Evolutionary conservation across 495 filamentous ascomycete genomes (phyloP), one percentile per base, ranked within the genome.

Genomic region (Tuber aestivum): DNA sequence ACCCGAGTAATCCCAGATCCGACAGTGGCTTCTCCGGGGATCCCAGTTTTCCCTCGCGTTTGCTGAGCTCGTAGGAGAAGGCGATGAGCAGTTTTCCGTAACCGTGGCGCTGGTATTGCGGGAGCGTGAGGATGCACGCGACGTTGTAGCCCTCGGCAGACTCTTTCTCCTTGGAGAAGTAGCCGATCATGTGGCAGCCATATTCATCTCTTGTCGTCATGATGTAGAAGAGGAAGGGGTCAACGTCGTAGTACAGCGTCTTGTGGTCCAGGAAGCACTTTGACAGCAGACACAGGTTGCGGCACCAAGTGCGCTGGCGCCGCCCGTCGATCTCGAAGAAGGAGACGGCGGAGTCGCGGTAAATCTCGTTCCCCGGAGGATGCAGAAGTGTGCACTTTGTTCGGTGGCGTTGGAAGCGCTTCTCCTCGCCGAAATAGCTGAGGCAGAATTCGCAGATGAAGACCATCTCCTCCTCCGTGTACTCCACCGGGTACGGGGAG

Each of bases 201-300:
- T 91, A 91, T 70, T 93, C 91, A 76, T 93, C 92, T 73, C 94
- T 89, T 21, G 90, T 92, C 72, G 90, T 92, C 95, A 99, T 99
- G 88, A 94, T 95, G 86, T 99, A 99, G 87, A 98, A 99, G 16
- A 98, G 86, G 85, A 99, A 99, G 14, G 95, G 95, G 82, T 99
- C 95, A 72, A 99, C 95, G 81, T 99, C 95, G 85, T 98, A 99
- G 87, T 97, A 99, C n/a, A 99, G 91, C 12, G 95, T 98, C 84
- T 99, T 99, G 86, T 98, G 95, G 80, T 98, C 95, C 40, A 99
- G 90, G 85, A 99, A 99, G 83, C 97, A 91, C 83, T 99, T 99
- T 75, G 90, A 93, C 8, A 99, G 87, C 0, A 99, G 87, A 84
- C 95, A 98, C 37, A 99, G 87, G 79, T 99, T 99, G 8, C 95